Base-by-base conservation (phyloP, 352 stramenopile species). In the Sclerospora graminicola region DNA sequence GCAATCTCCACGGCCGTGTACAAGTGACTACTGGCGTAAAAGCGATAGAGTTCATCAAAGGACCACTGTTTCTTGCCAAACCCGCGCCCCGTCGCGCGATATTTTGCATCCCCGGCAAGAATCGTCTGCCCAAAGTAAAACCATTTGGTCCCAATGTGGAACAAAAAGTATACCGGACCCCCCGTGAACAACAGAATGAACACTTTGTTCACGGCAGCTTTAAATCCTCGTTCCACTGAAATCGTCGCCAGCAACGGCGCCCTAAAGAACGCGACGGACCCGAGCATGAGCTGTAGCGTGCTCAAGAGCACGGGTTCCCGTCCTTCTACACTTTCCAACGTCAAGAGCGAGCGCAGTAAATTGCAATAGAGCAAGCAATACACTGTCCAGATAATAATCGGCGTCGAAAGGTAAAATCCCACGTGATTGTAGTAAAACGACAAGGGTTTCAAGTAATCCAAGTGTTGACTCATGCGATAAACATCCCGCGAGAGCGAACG, bases 351-450 rank as follows among this genome's bases (percentile, higher is more conserved):
- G 31, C 96, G 82, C n/a, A 97, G 67, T 24, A 97, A 47, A 68
- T 96, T 97, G 58, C 95, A 95, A 60, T 99, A 98, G 14, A 98
- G 69, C 45, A 99, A 67, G 15, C 98, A 73, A 51, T 97, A 98
- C 29, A 99, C 89, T 1, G 95, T 98, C 57, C 97, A 90, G 45
- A 99, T 96, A 42, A 97, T 98, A 33, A 99, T 59, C 16, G 96
- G 96, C 48, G 95, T 98, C 27, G 88, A 96, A 29, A 99, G 77
- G 71, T 99, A 99, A 58, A 98, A 97, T 21, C 96, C 96, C 48
- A 99, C 96, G 46, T 97, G 94, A 64, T 97, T 97, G 79, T 98
- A 99, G 77, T 99, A 99, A 63, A 98, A 98, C 10, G 94, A 98
- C 11, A 98, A 71, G 18, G 99, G 72, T 61, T 97, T 96, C 63